Evolutionary conservation across 192 early-diverging fungal genomes (phyloP).

Genomic region (Coemansia sp.): DNA sequence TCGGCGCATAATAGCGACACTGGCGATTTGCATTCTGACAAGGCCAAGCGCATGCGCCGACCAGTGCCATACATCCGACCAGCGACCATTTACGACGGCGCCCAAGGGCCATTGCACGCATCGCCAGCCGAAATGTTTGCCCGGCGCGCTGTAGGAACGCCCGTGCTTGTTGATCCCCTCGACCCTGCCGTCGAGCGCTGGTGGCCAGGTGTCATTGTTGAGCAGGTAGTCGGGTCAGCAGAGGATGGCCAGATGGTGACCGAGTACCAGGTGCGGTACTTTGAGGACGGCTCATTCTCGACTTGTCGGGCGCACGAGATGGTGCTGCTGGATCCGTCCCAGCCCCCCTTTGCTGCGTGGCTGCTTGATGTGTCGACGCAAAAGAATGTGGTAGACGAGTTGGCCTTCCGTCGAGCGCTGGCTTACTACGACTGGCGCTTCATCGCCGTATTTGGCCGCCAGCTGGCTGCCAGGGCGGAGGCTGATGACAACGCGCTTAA

Average conservation of each 20-base stretch:
- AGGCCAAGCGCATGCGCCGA: background rate
- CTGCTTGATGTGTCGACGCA: background rate
- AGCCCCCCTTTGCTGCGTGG: slow-evolving; percentile 7
- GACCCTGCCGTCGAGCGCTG: slow-evolving; percentile 13
- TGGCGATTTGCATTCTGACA: background rate
- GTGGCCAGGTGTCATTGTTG: slow-evolving; percentile 49
- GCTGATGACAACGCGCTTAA: background rate
- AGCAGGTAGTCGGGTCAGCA: background rate
- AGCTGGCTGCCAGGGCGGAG: background rate
- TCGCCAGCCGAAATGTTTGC: slow-evolving; percentile 33
- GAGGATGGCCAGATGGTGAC: background rate
- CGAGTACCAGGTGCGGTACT: slow-evolving; percentile 36
- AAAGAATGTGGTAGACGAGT: slow-evolving; percentile 4
- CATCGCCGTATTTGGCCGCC: background rate
- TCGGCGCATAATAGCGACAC: background rate
- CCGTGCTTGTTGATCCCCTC: slow-evolving; percentile 47
- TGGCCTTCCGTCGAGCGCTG: slow-evolving; percentile 37
- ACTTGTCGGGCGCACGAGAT: slow-evolving; percentile 33
- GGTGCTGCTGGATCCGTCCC: slow-evolving; percentile 15
- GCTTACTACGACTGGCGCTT: slow-evolving; percentile 50
- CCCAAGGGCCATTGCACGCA: slow-evolving; percentile 12
- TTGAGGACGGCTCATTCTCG: slow-evolving; percentile 45
- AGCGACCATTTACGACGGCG: slow-evolving; percentile 37
- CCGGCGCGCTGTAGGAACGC: slow-evolving; percentile 18
- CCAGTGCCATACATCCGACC: background rate